Evolutionary conservation across 768 basidiomycete species (phyloP), one percentile per base, ranked within the genome.

Genomic region (Boletus rufocinnamomeus): DNA sequence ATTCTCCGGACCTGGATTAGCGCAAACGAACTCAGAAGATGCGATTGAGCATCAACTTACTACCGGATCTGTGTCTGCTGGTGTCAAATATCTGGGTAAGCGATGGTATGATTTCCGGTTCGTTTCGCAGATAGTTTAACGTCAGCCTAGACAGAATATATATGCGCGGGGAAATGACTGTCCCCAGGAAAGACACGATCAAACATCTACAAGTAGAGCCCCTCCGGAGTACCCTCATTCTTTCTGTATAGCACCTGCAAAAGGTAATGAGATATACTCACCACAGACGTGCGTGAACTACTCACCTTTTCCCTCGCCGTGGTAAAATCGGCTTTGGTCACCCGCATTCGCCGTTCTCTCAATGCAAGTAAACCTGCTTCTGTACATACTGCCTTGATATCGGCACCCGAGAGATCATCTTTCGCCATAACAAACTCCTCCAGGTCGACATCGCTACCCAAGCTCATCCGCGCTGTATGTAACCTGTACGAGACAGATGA

Each of bases 301-400:
- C 78, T 34, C 64, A 93, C 95, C 87, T 97, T 97, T 80, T 98
- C 96, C 71, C 95, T 79, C 4, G 96, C 96, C 14, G 87, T 71
- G 4, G 91, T 88, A 66, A 98, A 93, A 74, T 98, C 96, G 8
- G 80, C 83, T 76, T 97, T 95, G 35, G 85, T 91, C 16, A 98
- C 96, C 70, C 91, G 81, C 94, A 95, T 98, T 60, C 97, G 82
- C 54, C 97, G 82, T 73, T 99, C 97, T 63, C 97, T 83, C 59
- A 99, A 79, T 6, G 97, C 97, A 35, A 98, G 80, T 52, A 99
- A 74, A 64, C 97, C 97, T n/a, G 97, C 96, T 72, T 99, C 97
- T 7, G 97, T 98, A 72, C 95, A 98, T 6, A 98, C 93, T 2
- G 96, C 97, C 77, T 98, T 98, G 81, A 99, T 98, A 69, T 99